Conservation (phyloP, 495 filamentous ascomycete species). For the Penicillium flavigenum region DNA sequence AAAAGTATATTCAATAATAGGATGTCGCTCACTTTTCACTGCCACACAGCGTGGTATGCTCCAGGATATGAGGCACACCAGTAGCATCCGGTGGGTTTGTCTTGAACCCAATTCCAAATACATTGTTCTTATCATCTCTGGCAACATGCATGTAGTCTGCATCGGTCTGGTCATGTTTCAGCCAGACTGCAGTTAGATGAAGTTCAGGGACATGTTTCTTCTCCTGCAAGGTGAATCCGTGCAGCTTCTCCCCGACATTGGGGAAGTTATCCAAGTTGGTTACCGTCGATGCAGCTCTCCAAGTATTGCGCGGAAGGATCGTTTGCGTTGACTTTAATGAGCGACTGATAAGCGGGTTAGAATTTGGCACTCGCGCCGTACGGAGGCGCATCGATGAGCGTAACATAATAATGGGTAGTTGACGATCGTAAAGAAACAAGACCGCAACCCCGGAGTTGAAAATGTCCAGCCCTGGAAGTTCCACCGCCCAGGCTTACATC, state of each 20-base stretch:
- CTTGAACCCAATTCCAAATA: constrained; percentile 98
- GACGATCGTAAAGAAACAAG: constrained; percentile 6
- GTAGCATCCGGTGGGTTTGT: constrained; percentile 97
- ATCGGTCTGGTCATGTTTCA: constrained; percentile 89
- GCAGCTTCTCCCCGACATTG: constrained; percentile 75
- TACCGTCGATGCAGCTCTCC: constrained; percentile 61
- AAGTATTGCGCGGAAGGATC: constrained; percentile 44
- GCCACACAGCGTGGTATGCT: constrained; percentile 96
- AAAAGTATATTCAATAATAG: neutral
- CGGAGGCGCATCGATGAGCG: constrained; percentile 35
- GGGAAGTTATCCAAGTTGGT: constrained; percentile 71
- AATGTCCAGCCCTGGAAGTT: constrained; percentile 1
- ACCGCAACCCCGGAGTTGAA: constrained; percentile 6
- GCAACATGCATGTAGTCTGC: constrained; percentile 95
- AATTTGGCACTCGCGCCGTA: constrained; percentile 28
- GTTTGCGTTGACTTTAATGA: constrained; percentile 19
- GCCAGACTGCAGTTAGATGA: constrained; percentile 83
- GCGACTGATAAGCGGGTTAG: constrained; percentile 25
- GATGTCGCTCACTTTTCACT: constrained; percentile 72
- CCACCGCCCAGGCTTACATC: constrained; percentile 7
- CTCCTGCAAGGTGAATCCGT: constrained; percentile 88
- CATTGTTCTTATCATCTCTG: constrained; percentile 95
- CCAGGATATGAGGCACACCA: constrained; percentile 93
- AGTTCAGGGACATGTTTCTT: constrained; percentile 91
- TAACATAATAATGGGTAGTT: constrained; percentile 29